Evolutionary conservation across 2,329 filamentous ascomycete genomes (phyloP).

Genomic region (Colletotrichum magnum): DNA sequence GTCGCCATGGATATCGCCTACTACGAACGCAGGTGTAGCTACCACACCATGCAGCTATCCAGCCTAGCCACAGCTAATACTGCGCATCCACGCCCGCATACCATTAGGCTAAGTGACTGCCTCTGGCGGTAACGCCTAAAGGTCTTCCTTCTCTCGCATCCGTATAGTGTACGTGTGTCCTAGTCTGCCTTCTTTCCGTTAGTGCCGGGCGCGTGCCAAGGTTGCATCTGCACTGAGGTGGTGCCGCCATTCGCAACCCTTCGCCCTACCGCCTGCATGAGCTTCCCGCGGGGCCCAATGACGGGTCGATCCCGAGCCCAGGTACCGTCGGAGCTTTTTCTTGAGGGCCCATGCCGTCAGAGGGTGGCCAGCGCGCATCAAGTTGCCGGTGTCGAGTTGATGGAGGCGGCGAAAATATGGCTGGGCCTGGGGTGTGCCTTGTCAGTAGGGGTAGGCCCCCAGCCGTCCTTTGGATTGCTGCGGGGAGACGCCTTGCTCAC

Average conservation of each 20-base stretch:
- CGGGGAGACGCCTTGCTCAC: constrained; percentile 26
- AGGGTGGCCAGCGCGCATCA: neutral
- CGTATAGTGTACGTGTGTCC: neutral
- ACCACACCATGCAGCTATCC: neutral
- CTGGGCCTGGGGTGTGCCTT: constrained; percentile 31
- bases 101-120: neutral
- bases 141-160: too few relatives aligned
- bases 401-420: neutral
- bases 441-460: constrained; percentile 18
- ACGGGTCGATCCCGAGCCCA: constrained; percentile 31
- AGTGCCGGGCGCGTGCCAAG: neutral
- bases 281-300: constrained; percentile 23
- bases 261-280: constrained; percentile 32
- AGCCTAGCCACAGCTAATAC: neutral
- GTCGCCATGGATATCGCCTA: neutral
- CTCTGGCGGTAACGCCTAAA: neutral
- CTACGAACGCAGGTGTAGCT: too few relatives aligned
- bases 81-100: neutral
- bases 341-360: constrained; percentile 21
- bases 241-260: constrained; percentile 10
- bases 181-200: neutral
- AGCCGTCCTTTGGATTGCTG: constrained; percentile 5
- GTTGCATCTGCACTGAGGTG: constrained; percentile 10
- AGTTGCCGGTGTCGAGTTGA: neutral
- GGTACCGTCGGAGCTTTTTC: constrained; percentile 15